Percentiles rank a stretch among this genome's conserved stretches.
These are phyloP conservation scores for Pythium guiyangense DNA, from an alignment of 352 stramenopile genomes.

Conservation along the genomic window DNA sequence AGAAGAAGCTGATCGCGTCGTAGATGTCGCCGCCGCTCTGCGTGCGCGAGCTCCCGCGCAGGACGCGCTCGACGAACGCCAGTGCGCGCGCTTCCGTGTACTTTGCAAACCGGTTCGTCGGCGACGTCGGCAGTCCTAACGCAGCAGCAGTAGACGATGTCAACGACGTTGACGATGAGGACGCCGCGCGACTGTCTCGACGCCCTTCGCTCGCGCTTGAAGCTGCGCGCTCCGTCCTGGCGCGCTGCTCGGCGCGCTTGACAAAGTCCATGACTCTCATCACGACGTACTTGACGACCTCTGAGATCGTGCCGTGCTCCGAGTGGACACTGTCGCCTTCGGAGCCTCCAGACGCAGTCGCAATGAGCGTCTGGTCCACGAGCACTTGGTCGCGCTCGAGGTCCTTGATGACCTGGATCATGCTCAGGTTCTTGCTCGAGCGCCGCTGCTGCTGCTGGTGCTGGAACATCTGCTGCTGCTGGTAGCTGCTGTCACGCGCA, in stretches of 20 bases:
- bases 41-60: slow-evolving; percentile 63
- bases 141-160: neutral
- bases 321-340: slow-evolving; percentile 13
- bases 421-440: slow-evolving; percentile 56
- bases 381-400: slow-evolving; percentile 65
- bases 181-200: neutral
- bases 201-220: neutral
- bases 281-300: slow-evolving; percentile 61
- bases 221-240: slow-evolving; percentile 2
- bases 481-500: neutral
- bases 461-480: slow-evolving; percentile 19
- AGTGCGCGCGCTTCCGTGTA: slow-evolving; percentile 49
- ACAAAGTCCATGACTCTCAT: slow-evolving; percentile 42
- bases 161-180: slow-evolving; percentile 1
- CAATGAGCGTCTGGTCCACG: slow-evolving; percentile 49
- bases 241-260: slow-evolving; percentile 7
- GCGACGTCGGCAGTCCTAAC: slow-evolving; percentile 15
- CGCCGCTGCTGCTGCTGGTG: slow-evolving; percentile 41
- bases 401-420: slow-evolving; percentile 78
- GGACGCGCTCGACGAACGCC: slow-evolving; percentile 64
- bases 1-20: slow-evolving; percentile 74
- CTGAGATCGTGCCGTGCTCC: slow-evolving; percentile 37
- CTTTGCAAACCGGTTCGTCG: slow-evolving; percentile 28
- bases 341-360: slow-evolving; percentile 1
- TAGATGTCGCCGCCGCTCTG: slow-evolving; percentile 81